Evolutionary conservation across 2,329 filamentous ascomycete genomes (phyloP).

Genomic region (Stenocarpella maydis): DNA sequence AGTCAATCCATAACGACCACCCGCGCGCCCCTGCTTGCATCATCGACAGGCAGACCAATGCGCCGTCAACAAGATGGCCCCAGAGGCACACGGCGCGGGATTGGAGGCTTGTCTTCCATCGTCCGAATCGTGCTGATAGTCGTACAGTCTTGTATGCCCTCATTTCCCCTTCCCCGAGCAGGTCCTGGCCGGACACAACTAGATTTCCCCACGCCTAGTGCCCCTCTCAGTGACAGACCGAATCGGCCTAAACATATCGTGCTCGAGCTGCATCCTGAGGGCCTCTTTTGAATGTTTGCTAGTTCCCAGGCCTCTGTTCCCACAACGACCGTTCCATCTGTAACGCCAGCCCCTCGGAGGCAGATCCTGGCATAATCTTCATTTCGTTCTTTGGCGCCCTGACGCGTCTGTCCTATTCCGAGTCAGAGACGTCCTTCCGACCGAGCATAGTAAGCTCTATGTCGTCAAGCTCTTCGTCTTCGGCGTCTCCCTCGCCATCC

Average conservation of each 20-base stretch:
- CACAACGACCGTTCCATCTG: background rate
- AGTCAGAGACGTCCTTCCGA: constrained; percentile 45
- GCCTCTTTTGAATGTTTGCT: background rate
- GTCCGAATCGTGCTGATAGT: background rate
- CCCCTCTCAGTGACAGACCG: background rate
- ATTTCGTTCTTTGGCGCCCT: background rate
- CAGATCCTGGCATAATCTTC: background rate
- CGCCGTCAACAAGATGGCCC: background rate
- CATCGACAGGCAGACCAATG: background rate
- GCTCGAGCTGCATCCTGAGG: background rate
- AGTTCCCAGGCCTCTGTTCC: background rate
- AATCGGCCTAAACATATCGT: background rate
- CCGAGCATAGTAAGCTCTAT: constrained; percentile 47
- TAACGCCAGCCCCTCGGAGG: background rate
- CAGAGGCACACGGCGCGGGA: background rate
- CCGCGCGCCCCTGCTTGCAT: background rate
- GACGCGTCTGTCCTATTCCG: constrained; percentile 39
- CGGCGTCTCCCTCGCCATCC: constrained; percentile 50
- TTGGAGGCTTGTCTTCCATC: background rate
- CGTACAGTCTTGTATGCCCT: background rate
- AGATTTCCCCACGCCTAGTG: background rate
- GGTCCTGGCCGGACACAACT: background rate
- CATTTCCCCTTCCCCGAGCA: background rate
- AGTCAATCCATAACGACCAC: too few species aligned
- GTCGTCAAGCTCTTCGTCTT: constrained; percentile 57